phyloP scores from a whole-genome alignment of 441 rosid species.

The Breynia disticha region DNA sequence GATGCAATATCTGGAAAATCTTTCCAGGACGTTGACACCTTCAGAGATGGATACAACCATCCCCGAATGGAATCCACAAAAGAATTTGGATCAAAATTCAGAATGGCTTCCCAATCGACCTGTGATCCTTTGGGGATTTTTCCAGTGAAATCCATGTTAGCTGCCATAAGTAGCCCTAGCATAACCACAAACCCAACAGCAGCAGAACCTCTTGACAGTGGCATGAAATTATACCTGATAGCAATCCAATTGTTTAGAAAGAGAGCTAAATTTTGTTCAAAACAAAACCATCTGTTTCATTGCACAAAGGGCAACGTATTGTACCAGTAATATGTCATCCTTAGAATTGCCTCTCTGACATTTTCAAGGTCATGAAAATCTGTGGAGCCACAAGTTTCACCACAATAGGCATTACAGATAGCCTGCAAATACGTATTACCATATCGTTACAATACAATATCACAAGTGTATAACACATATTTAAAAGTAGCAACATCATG shows the following conservation, averaged over 20 bases:
- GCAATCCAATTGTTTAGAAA: slow-evolving; percentile 2
- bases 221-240: slow-evolving; percentile 96
- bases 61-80: slow-evolving; percentile 56
- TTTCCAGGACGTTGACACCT: slow-evolving; percentile 71
- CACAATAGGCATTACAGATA: slow-evolving; percentile 73
- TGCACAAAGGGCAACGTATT: slow-evolving; percentile 2
- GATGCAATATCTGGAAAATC: slow-evolving; percentile 72
- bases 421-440: slow-evolving; percentile 38
- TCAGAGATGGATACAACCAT: slow-evolving; percentile 77
- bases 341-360: slow-evolving; percentile 68
- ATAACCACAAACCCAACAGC: slow-evolving; percentile 73
- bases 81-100: slow-evolving; percentile 48
- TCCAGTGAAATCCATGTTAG: slow-evolving; percentile 82
- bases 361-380: slow-evolving; percentile 56
- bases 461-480: not conserved
- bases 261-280: slow-evolving; percentile 6
- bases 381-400: slow-evolving; percentile 65
- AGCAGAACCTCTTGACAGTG: slow-evolving; percentile 92
- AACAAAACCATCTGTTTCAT: slow-evolving; percentile 8
- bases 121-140: slow-evolving; percentile 68
- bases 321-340: slow-evolving; percentile 97
- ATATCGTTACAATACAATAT: not conserved
- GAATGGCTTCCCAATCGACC: slow-evolving; percentile 96
- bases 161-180: slow-evolving; percentile 83
- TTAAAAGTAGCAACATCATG: too few relatives aligned